These are phyloP conservation scores for Begonia fuchsioides DNA, from an alignment of 306 rosid genomes.

Conservation along the genomic window DNA sequence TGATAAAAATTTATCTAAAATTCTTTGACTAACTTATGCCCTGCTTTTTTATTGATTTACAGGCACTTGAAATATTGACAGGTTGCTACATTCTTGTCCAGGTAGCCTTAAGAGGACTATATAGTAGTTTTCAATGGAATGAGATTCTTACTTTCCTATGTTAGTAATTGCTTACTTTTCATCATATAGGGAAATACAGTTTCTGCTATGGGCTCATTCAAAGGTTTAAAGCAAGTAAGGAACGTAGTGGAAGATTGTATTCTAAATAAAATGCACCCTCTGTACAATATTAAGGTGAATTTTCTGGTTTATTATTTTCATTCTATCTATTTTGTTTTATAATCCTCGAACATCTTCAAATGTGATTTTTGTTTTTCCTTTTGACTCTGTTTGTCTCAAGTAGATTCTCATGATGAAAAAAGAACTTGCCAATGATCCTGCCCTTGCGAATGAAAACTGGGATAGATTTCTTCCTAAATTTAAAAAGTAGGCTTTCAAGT, in stretches of 20 bases:
- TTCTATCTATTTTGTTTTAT: neutral
- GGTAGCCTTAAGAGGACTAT: conserved; percentile 21
- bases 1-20: neutral
- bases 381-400: conserved; percentile 4
- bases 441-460: conserved; percentile 75
- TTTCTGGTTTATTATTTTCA: neutral
- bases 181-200: conserved; percentile 63
- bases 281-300: conserved; percentile 74
- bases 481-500: conserved; percentile 42
- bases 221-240: conserved; percentile 77
- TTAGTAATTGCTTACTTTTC: neutral
- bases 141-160: conserved; percentile 1
- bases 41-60: conserved; percentile 10
- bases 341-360: neutral
- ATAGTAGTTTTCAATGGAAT: neutral
- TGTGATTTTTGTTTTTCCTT: neutral
- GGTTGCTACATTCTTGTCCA: conserved; percentile 89
- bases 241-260: conserved; percentile 83
- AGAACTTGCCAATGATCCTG: conserved; percentile 93
- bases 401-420: conserved; percentile 84
- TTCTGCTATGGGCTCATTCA: conserved; percentile 79
- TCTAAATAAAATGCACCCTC: conserved; percentile 79
- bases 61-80: conserved; percentile 54
- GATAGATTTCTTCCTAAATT: conserved; percentile 92
- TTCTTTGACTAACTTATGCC: conserved; percentile 1